Evolutionary conservation across 1,284 basidiomycete genomes (phyloP), one percentile per base, ranked within the genome.

Genomic region (Heterobasidion irregulare): DNA sequence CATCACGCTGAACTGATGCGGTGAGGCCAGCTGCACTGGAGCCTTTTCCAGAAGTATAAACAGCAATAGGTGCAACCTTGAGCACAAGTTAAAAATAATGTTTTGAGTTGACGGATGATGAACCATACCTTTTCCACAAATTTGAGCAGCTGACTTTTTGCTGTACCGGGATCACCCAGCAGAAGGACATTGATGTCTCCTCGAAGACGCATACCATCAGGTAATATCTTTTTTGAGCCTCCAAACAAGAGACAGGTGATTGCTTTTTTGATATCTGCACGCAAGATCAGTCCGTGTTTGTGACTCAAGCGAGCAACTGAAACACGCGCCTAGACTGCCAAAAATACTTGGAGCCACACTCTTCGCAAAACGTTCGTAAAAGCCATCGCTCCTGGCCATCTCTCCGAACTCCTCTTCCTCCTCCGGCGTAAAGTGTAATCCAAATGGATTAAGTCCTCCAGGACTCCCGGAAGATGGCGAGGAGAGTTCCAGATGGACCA

Each of bases 161-260:
- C 96, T 7, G 96, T 98, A 74, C 96, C 97, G 9, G 97, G 96
- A 70, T 99, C 96, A 72, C 96, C 96, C 46, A 99, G 81, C 48
- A 99, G 72, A 13, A 99, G 76, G 6, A 99, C 96, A 67, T 99
- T 99, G 70, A 99, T 99, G 67, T 99, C 97, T 9, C 97, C 97
- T 69, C 97, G 81, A 49, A 99, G 73, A 36, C 97, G 82, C 94
- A 98, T 97, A 12, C 97, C 95, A 68, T 99, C 97, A 0, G 97
- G 97, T 10, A 99, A 74, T 50, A 98, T 80, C 73, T 99, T 99
- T 73, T 96, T 98, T n/a, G 94, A 96, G 12, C 97, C 97, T 32
- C 97, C 97, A 65, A 99, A 94, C 8, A 99, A 75, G 12, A 99
- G 75, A 70, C 95, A 98, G 0, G 92, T 85, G 50, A 99, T 93